Evolutionary conservation across 1,284 basidiomycete genomes (phyloP), one percentile per base, ranked within the genome.

Genomic region (Cutaneotrichosporon sp.): DNA sequence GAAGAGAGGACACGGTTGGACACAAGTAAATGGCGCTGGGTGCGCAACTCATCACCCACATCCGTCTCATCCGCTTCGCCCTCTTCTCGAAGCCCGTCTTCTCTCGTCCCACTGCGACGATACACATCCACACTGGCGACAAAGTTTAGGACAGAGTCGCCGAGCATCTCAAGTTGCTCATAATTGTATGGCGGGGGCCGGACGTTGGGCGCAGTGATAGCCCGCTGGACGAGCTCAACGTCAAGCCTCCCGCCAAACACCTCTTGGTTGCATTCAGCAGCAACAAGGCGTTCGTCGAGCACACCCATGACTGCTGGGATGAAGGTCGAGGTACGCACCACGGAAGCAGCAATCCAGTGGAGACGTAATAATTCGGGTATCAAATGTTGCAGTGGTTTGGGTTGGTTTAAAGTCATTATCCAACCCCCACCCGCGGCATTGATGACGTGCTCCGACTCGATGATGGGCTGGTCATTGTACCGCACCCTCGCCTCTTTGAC

Each of bases 141-240:
- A 8, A 70, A 59, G 34, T 70, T 67, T 38, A 72, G 61, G 4
- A 72, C 42, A 8, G 64, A 63, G 44, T 72, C 71, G 42, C 71
- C 71, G 8, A 72, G 58, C n/a, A 68, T 60, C 50, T 72, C 71
- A 10, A 72, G 57, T 6, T 69, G 61, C 52, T 72, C 62, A 46
- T 72, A 72, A 32, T 55, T 52, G 55, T 56, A 22, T 44, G 48
- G 27, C 20, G 27, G 4, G 39, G 51, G 3, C 3, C 48, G 49
- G 3, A 53, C 45, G 3, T 45, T 33, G 0, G 67, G 61, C 3
- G 56, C 52, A 0, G 64, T 63, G 12, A 68, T 48, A 0, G 68
- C 68, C 20, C 64, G 52, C 3, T 63, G 54, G 0, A 62, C 61
- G 12, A 56, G 42, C 1, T 12, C 9, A 5, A 27, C 17, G 8